Base-by-base conservation (phyloP, 768 basidiomycete species). In the Trametopsis cervina region DNA sequence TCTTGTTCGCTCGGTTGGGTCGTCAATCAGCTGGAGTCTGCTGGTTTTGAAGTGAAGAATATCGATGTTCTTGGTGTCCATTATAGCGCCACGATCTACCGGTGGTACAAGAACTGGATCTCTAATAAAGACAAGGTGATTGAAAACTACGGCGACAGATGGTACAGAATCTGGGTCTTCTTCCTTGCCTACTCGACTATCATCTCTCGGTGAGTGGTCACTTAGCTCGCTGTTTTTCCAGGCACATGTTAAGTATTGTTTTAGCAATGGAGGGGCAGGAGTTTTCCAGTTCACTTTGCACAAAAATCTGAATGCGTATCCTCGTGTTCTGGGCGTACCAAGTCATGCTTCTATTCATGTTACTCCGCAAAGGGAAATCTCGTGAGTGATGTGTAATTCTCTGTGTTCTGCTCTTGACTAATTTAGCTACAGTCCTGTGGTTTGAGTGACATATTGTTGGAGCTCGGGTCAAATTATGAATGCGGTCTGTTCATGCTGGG, bases 101-200 rank as follows among this genome's bases (percentile, higher is more conserved):
- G 78, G 50, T 98, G 95, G 95, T 97, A 97, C 77, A 80, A 89
- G 64, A 98, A 97, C 78, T 99, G 96, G 96, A 66, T 95, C 37
- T 72, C 73, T 50, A 97, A 99, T 77, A 85, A 86, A 72, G 92
- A 93, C 39, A 85, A 87, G 66, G 84, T 96, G 42, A 54, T 87
- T 33, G 90, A 71, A 47, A 86, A 84, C 66, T 99, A 99, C 62
- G 95, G 95, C 45, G 89, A 94, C 25, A 76, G 80, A 59, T 92
- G 90, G 91, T 98, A 85, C 73, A 78, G 95, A 56, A 80, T 89
- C 61, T 99, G 96, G 96, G 81, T 81, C 3, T 98, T 86, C 78
- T 99, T 99, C 84, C 78, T 99, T 25, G 96, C 94, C 11, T 95
- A 84, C 64, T 83, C 86, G 38, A 77, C 76, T n/a, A 96, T 99